Conservation (phyloP, 148 eudicot species). For the Rhododendron henanense region DNA sequence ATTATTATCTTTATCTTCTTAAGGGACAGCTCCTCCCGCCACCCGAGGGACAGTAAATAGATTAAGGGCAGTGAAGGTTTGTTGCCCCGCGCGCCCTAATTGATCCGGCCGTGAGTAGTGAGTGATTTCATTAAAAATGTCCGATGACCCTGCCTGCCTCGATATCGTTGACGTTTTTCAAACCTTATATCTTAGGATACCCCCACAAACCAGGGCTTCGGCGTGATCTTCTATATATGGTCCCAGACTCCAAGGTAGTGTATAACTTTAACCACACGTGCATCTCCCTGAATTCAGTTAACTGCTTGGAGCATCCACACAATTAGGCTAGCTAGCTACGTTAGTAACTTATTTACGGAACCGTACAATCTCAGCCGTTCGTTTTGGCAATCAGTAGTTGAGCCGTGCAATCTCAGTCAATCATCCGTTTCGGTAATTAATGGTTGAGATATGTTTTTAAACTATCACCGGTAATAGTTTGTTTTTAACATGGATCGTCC, state of each 20-base stretch:
- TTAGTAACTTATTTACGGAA: too few relatives aligned
- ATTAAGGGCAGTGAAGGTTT: neutral
- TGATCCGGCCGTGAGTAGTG: neutral
- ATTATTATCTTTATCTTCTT: neutral
- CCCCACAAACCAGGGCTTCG: neutral
- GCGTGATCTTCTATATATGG: neutral
- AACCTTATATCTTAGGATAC: neutral
- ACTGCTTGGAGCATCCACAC: neutral
- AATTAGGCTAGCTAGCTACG: too few relatives aligned
- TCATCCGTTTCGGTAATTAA: too few relatives aligned
- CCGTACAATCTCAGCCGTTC: too few relatives aligned
- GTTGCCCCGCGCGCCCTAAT: slow-evolving; percentile 3
- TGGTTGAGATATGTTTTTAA: too few relatives aligned
- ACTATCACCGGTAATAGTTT: too few relatives aligned
- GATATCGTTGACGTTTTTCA: neutral
- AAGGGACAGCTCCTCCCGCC: neutral
- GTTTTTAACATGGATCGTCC: too few relatives aligned
- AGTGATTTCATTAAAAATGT: neutral
- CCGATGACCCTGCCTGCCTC: too few relatives aligned
- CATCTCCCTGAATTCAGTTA: neutral
- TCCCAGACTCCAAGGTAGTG: neutral
- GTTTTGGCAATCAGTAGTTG: too few relatives aligned
- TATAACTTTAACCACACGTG: neutral
- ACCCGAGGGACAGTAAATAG: neutral
- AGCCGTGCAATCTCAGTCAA: too few relatives aligned